Percentiles rank a stretch among this genome's conserved stretches.
Evolutionary conservation across 1,284 basidiomycete species (phyloP).

Genomic region (Vanrija sp.): DNA sequence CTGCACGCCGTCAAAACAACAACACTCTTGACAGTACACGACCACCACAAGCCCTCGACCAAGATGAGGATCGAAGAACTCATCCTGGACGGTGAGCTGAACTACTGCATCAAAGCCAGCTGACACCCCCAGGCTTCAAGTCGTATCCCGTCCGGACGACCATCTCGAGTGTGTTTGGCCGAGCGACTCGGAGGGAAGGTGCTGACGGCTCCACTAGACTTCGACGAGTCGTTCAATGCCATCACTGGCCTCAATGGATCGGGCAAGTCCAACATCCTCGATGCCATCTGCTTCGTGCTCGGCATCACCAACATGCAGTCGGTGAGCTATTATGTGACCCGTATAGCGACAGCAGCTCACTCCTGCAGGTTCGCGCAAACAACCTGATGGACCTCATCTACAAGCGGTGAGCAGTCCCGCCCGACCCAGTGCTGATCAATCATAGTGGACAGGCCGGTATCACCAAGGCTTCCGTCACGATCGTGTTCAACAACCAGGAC

Average conservation of each 20-base stretch:
- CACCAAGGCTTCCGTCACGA: constrained; percentile 95
- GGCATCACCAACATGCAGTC: constrained; percentile 90
- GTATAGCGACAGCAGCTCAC: neutral
- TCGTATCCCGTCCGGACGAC: constrained; percentile 93
- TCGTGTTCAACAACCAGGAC: constrained; percentile 99
- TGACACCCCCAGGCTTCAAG: constrained; percentile 68
- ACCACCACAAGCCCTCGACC: constrained; percentile 4
- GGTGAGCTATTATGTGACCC: constrained; percentile 49
- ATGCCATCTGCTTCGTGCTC: constrained; percentile 96
- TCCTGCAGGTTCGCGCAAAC: constrained; percentile 79
- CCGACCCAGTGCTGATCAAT: constrained; percentile 2
- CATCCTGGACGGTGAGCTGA: constrained; percentile 62
- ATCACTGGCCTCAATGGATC: constrained; percentile 90
- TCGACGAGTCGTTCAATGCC: constrained; percentile 95
- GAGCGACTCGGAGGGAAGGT: neutral
- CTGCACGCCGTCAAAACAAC: neutral
- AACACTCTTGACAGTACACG: neutral
- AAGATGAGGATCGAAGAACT: constrained; percentile 76
- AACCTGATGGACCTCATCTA: constrained; percentile 93
- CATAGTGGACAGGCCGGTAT: constrained; percentile 93
- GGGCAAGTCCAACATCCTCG: constrained; percentile 95
- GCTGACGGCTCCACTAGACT: constrained; percentile 55
- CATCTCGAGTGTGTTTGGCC: constrained; percentile 57
- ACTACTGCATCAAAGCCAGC: neutral
- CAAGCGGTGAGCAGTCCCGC: constrained; percentile 34